phyloP scores from a whole-genome alignment of 176 grass and related monocot genomes.

The Oryza meridionalis region DNA sequence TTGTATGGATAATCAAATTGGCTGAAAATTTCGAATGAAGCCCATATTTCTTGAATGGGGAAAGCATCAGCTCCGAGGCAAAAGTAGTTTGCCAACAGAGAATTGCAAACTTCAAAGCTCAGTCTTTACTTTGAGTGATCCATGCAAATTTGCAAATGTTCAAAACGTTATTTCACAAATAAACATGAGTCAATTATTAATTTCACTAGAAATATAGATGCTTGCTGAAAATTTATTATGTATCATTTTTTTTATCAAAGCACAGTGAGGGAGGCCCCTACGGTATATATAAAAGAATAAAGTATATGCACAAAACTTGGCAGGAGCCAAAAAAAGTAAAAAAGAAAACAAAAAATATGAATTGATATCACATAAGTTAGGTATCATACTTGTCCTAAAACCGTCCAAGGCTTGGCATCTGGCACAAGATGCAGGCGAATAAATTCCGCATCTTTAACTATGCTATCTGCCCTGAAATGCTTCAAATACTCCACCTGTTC shows the following conservation, averaged over 20 bases:
- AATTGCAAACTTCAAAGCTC: neutral
- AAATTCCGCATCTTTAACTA: slow-evolving; percentile 91
- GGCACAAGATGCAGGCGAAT: slow-evolving; percentile 72
- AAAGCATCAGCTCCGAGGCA: neutral
- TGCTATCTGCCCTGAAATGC: slow-evolving; percentile 95
- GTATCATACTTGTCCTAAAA: slow-evolving; percentile 84
- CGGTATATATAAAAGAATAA: no score
- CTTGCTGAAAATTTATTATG: neutral
- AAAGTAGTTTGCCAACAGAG: neutral
- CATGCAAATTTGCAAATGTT: neutral
- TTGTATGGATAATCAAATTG: neutral
- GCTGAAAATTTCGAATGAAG: neutral
- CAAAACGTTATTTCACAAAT: neutral
- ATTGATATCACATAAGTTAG: neutral
- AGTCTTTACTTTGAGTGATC: neutral
- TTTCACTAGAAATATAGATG: neutral
- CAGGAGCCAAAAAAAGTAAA: no score
- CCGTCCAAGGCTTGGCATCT: slow-evolving; percentile 80
- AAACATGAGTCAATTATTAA: neutral
- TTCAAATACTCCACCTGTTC: slow-evolving; percentile 76
- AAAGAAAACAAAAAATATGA: no score
- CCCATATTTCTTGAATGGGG: neutral
- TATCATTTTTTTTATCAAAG: no score
- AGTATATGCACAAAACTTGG: no score
- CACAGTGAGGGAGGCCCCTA: no score